Evolutionary conservation across 1,284 basidiomycete species (phyloP), one percentile per base, ranked within the genome.

Genomic region (Megacollybia platyphylla): DNA sequence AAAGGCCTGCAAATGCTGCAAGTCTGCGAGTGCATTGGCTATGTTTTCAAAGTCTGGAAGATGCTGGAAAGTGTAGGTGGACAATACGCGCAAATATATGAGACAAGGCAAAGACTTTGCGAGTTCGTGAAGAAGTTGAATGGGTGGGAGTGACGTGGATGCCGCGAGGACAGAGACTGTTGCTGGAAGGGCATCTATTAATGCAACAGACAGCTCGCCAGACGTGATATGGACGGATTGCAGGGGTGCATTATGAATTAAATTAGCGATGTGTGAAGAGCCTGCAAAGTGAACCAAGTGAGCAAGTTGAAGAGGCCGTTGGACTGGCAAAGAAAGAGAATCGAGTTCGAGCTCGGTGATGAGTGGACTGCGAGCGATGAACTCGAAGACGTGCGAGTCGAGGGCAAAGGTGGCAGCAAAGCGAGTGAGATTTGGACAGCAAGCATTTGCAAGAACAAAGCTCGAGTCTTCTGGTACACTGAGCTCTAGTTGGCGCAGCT

Each of bases 201-300:
- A 65, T 30, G 68, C 68, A 47, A 73, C 68, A 13, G 68, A 61
- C 47, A 82, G 58, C 57, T 74, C 70, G 31, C 73, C 70, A 20
- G 68, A 70, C 41, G 62, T 65, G 44, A 86, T 65, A 53, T 77
- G 71, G 36, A 86, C 65, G 52, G 65, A 68, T 48, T 70, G 61
- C 37, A 85, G 64, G 7, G 82, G 80, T 15, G 80, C 71, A 11
- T 76, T 71, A 2, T 79, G 66, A 49, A 83, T 60, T 11, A 59
- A 54, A 44, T 64, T 58, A 15, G 80, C 78, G 29, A 67, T 65
- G 39, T 67, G 60, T 34, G 70, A 61, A 15, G 79, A 73, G 28
- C 80, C 82, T 42, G 70, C 67, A 55, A 83, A 79, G 26, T 73
- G 69, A 42, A 62, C 58, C 45, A 85, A 62, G 44, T 52, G 56